Evolutionary conservation across 371 early-diverging fungal species (phyloP).

Genomic region (Nematocida sp.): DNA sequence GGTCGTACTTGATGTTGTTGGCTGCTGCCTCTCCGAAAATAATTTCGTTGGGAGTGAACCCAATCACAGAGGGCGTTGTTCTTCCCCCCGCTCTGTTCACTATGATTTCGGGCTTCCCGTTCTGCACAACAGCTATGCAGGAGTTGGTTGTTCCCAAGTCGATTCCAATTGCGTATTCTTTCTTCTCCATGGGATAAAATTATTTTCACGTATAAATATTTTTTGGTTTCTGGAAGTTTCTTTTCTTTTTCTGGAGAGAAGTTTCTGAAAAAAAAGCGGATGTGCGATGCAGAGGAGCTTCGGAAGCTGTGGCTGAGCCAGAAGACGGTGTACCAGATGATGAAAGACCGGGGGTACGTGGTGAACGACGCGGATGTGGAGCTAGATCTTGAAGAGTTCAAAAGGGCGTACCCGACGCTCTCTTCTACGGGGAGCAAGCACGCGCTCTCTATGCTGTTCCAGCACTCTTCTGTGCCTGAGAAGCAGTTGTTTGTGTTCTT

Average conservation of each 20-base stretch:
- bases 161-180: slow-evolving; percentile 64
- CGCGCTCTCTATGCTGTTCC: slow-evolving; percentile 45
- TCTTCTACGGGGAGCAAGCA: slow-evolving; percentile 43
- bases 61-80: slow-evolving; percentile 86
- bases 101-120: slow-evolving; percentile 69
- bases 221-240: slow-evolving; percentile 15
- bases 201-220: neutral
- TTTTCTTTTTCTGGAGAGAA: neutral
- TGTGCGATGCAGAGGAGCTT: slow-evolving; percentile 41
- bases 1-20: slow-evolving; percentile 79
- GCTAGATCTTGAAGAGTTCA: slow-evolving; percentile 25
- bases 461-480: slow-evolving; percentile 31
- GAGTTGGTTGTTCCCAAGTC: slow-evolving; percentile 98
- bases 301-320: slow-evolving; percentile 58
- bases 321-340: slow-evolving; percentile 62
- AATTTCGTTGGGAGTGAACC: slow-evolving; percentile 74
- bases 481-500: slow-evolving; percentile 58
- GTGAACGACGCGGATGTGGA: slow-evolving; percentile 38
- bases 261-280: neutral
- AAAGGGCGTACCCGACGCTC: slow-evolving; percentile 36
- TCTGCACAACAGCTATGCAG: slow-evolving; percentile 88
- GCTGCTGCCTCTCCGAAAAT: slow-evolving; percentile 85
- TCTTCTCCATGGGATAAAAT: slow-evolving; percentile 46
- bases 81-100: slow-evolving; percentile 92
- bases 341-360: slow-evolving; percentile 56